These are phyloP conservation scores for Aureobasidium sp. DNA, from an alignment of 2,329 filamentous ascomycete species.

Conservation along the genomic window DNA sequence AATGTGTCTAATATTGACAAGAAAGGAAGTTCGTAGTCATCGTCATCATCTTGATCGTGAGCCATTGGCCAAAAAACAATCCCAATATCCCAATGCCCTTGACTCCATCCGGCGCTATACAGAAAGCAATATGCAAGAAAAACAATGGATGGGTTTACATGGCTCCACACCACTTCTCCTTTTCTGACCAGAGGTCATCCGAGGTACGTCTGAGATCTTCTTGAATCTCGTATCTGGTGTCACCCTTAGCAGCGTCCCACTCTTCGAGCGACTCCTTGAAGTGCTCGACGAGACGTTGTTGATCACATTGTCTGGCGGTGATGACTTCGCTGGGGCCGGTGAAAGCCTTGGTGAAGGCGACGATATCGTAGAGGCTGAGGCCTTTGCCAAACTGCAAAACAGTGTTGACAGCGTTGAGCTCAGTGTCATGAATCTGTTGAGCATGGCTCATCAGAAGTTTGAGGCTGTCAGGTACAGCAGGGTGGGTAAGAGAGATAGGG, in stretches of 20 bases:
- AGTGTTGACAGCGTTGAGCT: slow-evolving; percentile 4
- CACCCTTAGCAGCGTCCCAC: neutral
- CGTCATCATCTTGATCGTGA: slow-evolving; percentile 6
- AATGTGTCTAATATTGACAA: slow-evolving; percentile 9
- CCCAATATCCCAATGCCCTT: neutral
- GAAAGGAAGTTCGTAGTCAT: slow-evolving; percentile 7
- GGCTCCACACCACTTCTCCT: slow-evolving; percentile 7
- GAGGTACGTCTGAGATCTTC: neutral
- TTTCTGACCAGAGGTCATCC: slow-evolving; percentile 6
- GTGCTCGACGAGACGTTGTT: slow-evolving; percentile 7
- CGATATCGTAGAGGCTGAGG: slow-evolving; percentile 2
- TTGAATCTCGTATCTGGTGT: neutral
- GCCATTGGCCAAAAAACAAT: neutral
- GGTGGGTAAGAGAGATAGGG: neutral
- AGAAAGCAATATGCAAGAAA: neutral
- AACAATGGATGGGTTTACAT: neutral
- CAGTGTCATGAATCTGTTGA: slow-evolving; percentile 7
- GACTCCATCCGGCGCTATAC: slow-evolving; percentile 1
- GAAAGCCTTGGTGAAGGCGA: slow-evolving; percentile 7
- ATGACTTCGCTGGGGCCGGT: slow-evolving; percentile 3
- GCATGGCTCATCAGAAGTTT: slow-evolving; percentile 3
- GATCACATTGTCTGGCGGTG: neutral
- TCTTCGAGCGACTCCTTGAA: slow-evolving; percentile 6
- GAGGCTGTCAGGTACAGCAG: slow-evolving; percentile 1
- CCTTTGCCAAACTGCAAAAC: neutral